Evolutionary conservation across 1,284 basidiomycete species (phyloP).

Genomic region (Cystobasidiaceae sp.): DNA sequence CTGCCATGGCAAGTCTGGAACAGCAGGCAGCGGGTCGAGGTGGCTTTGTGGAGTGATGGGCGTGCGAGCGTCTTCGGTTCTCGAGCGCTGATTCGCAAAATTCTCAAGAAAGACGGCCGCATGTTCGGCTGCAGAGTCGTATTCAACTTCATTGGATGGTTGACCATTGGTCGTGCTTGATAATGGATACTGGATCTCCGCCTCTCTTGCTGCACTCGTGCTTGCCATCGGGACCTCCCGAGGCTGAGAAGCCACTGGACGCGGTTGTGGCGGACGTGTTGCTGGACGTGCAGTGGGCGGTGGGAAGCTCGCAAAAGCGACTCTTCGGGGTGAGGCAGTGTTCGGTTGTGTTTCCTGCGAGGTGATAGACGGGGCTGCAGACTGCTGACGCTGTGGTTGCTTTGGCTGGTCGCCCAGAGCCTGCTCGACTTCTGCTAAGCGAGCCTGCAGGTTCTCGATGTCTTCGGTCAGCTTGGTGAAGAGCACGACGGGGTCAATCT

Average conservation of each 20-base stretch:
- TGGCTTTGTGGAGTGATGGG: neutral
- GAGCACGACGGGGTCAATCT: conserved; percentile 3
- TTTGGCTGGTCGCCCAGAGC: neutral
- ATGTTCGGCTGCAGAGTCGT: conserved; percentile 13
- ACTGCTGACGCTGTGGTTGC: neutral
- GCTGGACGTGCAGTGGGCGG: no score
- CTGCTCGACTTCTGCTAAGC: conserved; percentile 1
- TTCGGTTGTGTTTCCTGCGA: neutral
- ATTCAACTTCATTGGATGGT: conserved; percentile 2
- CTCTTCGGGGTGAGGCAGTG: no score
- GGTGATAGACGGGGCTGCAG: neutral
- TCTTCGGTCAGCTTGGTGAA: conserved; percentile 13
- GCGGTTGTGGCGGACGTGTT: no score
- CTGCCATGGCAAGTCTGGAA: neutral
- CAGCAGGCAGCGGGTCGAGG: neutral
- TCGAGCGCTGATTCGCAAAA: conserved; percentile 4
- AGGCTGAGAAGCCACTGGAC: no score
- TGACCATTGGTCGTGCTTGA: neutral
- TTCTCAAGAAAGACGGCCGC: conserved; percentile 6
- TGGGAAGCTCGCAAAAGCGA: no score
- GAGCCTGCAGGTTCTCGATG: conserved; percentile 1
- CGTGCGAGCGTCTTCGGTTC: neutral
- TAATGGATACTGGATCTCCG: neutral
- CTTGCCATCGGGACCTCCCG: no score
- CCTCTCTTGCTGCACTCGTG: neutral